Evolutionary conservation across 2,329 filamentous ascomycete genomes (phyloP), one percentile per base, ranked within the genome.

Genomic region (Diplocarpon rosae): DNA sequence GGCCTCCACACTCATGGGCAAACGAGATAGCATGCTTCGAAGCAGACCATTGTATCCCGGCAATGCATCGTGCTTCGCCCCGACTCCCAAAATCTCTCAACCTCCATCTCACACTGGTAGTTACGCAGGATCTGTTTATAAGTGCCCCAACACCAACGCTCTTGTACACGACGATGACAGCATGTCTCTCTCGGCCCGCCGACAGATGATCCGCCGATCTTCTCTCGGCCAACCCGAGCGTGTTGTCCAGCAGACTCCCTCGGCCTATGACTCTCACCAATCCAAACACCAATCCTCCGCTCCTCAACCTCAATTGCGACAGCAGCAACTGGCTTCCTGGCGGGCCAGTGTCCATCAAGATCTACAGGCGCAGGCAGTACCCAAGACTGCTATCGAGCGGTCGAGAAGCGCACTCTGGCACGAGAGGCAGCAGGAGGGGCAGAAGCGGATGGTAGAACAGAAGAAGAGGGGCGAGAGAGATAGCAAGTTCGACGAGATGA

Each of bases 171-270:
- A 68, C 9, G 66, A 64, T 14, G 85, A 89, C 48, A 76, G 88
- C 45, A 69, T 90, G 52, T 80, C 85, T 0, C 69, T 92, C 14
- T 82, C 77, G 34, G 76, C 83, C 55, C 78, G 84, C 35, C 73
- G 72, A 44, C 66, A 75, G 37, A 62, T 83, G 24, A 76, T 84
- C 44, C 65, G 66, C n/a, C 75, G 54, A 47, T 46, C 48, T 4
- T 51, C 50, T 13, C 37, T 53, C 8, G 32, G 48, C 27, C 27
- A 43, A 20, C 28, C 35, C 9, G 34, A 40, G n/a, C 35, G 14
- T 50, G 58, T 56, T 59, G 17, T 43, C 9, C 47, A 39, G 34
- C 43, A 67, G 8, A 60, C 49, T 27, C 53, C 52, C 9, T 32
- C 62, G 1, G 46, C 62, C 17, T 76, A 75, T 56, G 66, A 76